A percentile compares a stretch with the other conserved stretches of the same genome.
Evolutionary conservation across 2,329 filamentous ascomycete species (phyloP).

Genomic region (Botrytis deweyae): DNA sequence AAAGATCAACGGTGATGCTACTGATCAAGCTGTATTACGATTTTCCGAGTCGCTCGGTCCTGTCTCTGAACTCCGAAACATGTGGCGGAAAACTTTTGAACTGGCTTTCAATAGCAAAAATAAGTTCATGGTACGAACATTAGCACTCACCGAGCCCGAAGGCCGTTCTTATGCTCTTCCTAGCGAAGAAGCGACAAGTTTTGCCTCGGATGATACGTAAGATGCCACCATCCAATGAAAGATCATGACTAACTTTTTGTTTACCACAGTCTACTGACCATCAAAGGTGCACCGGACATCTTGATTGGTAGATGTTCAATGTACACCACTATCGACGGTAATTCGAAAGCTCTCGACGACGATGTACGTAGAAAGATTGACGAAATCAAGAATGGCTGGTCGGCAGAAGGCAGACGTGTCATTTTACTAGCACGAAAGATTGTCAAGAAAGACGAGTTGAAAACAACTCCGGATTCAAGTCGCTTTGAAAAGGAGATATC

Average conservation of each 20-base stretch:
- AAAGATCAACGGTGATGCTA: slow-evolving; percentile 70
- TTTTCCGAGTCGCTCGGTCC: slow-evolving; percentile 64
- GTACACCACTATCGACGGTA: slow-evolving; percentile 56
- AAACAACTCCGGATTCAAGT: slow-evolving; percentile 39
- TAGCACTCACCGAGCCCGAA: slow-evolving; percentile 47
- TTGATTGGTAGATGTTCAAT: slow-evolving; percentile 63
- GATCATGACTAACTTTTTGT: not conserved
- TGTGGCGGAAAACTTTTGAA: slow-evolving; percentile 65
- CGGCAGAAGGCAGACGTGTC: slow-evolving; percentile 65
- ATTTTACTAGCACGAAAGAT: slow-evolving; percentile 62
- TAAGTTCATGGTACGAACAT: slow-evolving; percentile 71
- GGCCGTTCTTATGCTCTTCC: slow-evolving; percentile 23
- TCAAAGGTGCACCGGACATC: slow-evolving; percentile 73
- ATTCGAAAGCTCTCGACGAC: slow-evolving; percentile 49
- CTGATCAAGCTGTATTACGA: slow-evolving; percentile 70
- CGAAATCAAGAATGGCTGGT: slow-evolving; percentile 63
- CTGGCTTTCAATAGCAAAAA: slow-evolving; percentile 79
- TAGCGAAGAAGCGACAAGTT: slow-evolving; percentile 19
- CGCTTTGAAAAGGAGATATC: slow-evolving; percentile 53
- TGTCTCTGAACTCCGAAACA: slow-evolving; percentile 56
- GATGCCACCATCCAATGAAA: not conserved
- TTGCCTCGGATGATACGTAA: slow-evolving; percentile 18
- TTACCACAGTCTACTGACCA: slow-evolving; percentile 52
- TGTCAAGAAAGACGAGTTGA: slow-evolving; percentile 20
- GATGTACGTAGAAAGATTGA: slow-evolving; percentile 49